Evolutionary conservation across 495 filamentous ascomycete species (phyloP).

Genomic region (Daldinia caldariorum): DNA sequence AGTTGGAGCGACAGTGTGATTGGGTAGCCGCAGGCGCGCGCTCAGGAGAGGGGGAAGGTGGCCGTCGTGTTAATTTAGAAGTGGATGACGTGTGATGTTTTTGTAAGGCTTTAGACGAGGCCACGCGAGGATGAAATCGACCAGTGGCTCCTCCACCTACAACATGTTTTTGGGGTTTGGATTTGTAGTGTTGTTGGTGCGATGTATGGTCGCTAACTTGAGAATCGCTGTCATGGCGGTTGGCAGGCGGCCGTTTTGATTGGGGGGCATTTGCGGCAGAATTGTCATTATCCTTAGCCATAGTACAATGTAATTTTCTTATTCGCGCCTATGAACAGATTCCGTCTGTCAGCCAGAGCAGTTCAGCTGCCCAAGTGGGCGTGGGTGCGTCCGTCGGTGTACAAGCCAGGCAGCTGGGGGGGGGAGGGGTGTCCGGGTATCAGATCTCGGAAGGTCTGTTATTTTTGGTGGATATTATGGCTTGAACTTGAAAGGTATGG

Average conservation of each 20-base stretch:
- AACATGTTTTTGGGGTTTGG: conserved; percentile 57
- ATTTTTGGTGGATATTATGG: conserved; percentile 29
- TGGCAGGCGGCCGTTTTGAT: conserved; percentile 58
- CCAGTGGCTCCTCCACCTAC: conserved; percentile 52
- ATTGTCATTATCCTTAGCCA: conserved; percentile 43
- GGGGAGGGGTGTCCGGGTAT: conserved; percentile 37
- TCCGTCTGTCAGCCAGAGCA: conserved; percentile 37
- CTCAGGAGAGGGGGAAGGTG: conserved; percentile 51
- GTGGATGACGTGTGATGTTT: conserved; percentile 54
- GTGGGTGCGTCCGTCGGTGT: conserved; percentile 37
- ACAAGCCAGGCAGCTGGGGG: conserved; percentile 34
- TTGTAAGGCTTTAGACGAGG: conserved; percentile 58
- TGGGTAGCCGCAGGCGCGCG: conserved; percentile 42
- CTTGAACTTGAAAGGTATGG: conserved; percentile 30
- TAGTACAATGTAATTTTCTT: conserved; percentile 28
- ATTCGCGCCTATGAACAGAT: conserved; percentile 33
- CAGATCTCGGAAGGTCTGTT: conserved; percentile 34
- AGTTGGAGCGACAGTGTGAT: conserved; percentile 56
- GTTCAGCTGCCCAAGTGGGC: conserved; percentile 39
- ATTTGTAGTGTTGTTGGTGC: conserved; percentile 50
- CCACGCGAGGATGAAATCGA: conserved; percentile 54
- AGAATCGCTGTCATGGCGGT: conserved; percentile 52
- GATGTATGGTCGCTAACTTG: conserved; percentile 48
- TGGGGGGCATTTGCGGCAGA: conserved; percentile 50
- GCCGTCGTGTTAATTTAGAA: conserved; percentile 54